Evolutionary conservation across 441 rosid species (phyloP), one percentile per base, ranked within the genome.

Genomic region (Croton setiger): DNA sequence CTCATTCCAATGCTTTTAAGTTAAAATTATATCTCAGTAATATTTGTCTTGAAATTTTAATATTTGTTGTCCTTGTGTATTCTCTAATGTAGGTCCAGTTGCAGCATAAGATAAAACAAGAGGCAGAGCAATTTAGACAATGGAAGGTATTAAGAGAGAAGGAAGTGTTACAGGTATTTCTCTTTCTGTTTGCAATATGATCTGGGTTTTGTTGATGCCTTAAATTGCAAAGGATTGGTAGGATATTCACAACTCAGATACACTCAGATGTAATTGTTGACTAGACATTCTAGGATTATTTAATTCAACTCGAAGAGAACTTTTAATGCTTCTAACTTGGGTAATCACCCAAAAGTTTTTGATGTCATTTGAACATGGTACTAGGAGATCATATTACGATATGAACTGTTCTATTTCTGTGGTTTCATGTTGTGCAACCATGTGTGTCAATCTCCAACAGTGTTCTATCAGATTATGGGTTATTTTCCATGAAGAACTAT

Each of bases 111-210:
- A 93, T 93, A 79, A 93, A 90, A 83, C 96, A 88, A 72, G 97
- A 93, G 80, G 91, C 96, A 36, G 97, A 88, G 68, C 98, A 90
- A 75, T 90, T 90, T 78, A 85, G 97, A 64, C 93, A 84, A 56
- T 93, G 97, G 98, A 93, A 88, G 77, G 93, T 93, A 57, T 87
- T 91, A 21, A 79, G 92, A 65, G 98, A 90, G 83, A 93, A 93
- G 78, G 97, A 93, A 80, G 85, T 93, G 33, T 78, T 87, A 74
- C 97, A 93, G 98, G 98, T 93, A 58, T 54, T 63, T 72, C 51
- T 37, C 63, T 44, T 70, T 33, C 48, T 21, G 52, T 33, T 15
- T 39, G 10, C n/a, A 18, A 64, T 41, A 41, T 5, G 15, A 14
- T 60, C 5, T 36, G 60, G 39, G 14, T 61, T 52, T 62, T 45